Base-by-base conservation (phyloP, 257 asterid genomes). In the Handroanthus guayacan region DNA sequence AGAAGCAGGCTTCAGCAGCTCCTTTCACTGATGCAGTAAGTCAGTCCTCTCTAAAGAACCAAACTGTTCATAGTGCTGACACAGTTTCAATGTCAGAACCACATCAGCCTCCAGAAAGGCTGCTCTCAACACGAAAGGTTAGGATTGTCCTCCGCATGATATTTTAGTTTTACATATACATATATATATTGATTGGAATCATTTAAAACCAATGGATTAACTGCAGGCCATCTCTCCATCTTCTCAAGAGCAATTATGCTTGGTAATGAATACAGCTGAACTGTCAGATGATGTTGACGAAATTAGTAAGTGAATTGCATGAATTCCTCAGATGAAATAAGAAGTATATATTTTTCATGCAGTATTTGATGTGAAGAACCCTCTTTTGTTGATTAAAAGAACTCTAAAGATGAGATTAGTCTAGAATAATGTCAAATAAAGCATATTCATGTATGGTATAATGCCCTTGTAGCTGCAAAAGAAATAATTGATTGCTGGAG, bases 111-210 rank as follows among this genome's bases (percentile, higher is more conserved):
- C 94, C 96, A 48, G 90, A 81, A 78, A 89, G 88, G 82, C 86
- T 90, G 66, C 89, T 79, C 20, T 85, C 85, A 5, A 84, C 88
- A 52, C 86, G 91, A 80, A 90, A 85, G 96, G 96, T 90, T 48
- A 47, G 84, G 14, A 54, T 14, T 17, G 45, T 51, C 82, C 47
- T 79, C 39, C 76, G 48, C 54, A 61, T 51, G 76, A 38, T 39
- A 31, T 31, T 66, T 13, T 17, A 6, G 5, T 62, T 82, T 51
- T 12, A 7, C 44, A 75, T 67, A 69, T 25, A 25, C 31, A 25
- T 25, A 25, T 25, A 25, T 25, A 1, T 43, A 71, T 47, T 58
- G 63, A 11, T 52, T 50, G 71, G 62, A 41, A 62, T 60, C 62
- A 51, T 54, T 78, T 39, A 31, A 69, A 50, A 31, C 25, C 31